Evolutionary conservation across 768 basidiomycete species (phyloP), one percentile per base, ranked within the genome.

Genomic region (Leccinum variicolor): DNA sequence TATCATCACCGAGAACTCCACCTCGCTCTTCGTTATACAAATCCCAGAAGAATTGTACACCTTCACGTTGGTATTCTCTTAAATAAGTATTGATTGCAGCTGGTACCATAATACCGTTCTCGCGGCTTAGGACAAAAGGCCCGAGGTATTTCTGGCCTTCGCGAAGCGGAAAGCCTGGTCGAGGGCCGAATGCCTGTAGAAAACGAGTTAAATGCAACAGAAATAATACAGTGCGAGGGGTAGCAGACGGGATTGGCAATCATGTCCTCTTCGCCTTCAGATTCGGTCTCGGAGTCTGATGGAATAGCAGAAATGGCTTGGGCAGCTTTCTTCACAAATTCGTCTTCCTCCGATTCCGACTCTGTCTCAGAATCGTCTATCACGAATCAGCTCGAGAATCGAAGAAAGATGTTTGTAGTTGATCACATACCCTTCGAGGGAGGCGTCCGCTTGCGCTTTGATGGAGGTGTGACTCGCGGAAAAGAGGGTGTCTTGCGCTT

Each of bases 1-100:
- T 98, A 66, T 98, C 96, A 69, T 98, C 96, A 6, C 96, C 96
- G 4, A 98, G 79, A 11, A 98, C 69, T 0, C 89, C 95, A 0
- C 96, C 96, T 46, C 78, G 76, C 0, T 79, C 81, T 62, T 86
- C 75, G 28, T 77, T 72, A 67, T 89, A 97, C 48, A 86, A 80
- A 14, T 81, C 76, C 74, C 83, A 97, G 50, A 98, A 81, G 73
- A 98, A 98, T 43, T 77, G 71, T 13, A 90, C 83, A 8, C 96
- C 96, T 11, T 94, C 87, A 33, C 92, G 80, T 66, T 98, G 96
- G 66, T 98, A 98, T 33, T 86, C 84, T 54, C 95, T 86, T n/a
- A 98, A 77, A 69, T 87, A 92, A 0, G 86, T 85, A 70, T 95
- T 96, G 64, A 97, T 87, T 3, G 85, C 71, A 7, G 76, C 80